Percentiles rank a stretch among this genome's conserved stretches.
These are phyloP conservation scores for Panellus pusillus DNA, from an alignment of 768 basidiomycete species.

Conservation along the genomic window DNA sequence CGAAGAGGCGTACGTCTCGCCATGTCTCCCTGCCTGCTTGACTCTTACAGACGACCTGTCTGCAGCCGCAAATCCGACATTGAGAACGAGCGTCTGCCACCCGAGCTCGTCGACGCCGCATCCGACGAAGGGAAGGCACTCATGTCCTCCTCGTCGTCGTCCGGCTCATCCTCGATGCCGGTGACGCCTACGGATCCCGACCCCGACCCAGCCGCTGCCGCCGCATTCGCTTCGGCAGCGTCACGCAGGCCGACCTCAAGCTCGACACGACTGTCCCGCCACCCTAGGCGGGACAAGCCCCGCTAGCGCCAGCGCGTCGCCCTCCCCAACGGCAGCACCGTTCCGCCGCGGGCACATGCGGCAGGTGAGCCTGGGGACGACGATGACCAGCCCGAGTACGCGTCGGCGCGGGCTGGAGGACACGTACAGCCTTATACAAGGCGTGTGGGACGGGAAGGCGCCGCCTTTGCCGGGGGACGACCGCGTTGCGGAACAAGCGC, in stretches of 20 bases:
- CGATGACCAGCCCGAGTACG: slow-evolving; percentile 92
- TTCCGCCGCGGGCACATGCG: slow-evolving; percentile 75
- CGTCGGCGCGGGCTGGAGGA: slow-evolving; percentile 90
- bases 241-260: slow-evolving; percentile 23
- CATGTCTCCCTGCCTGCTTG: neutral
- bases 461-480: slow-evolving; percentile 29
- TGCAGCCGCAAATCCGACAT: slow-evolving; percentile 93
- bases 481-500: slow-evolving; percentile 31
- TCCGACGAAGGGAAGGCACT: slow-evolving; percentile 72
- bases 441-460: slow-evolving; percentile 78
- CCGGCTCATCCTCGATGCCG: slow-evolving; percentile 44
- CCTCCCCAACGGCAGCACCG: slow-evolving; percentile 42
- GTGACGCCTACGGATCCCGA: slow-evolving; percentile 55
- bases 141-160: slow-evolving; percentile 36
- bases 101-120: slow-evolving; percentile 85
- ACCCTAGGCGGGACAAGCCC: slow-evolving; percentile 9
- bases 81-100: slow-evolving; percentile 97
- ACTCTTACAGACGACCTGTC: neutral
- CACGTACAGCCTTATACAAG: slow-evolving; percentile 93
- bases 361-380: slow-evolving; percentile 88
- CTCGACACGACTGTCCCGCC: slow-evolving; percentile 10
- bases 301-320: neutral
- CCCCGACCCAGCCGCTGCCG: slow-evolving; percentile 27
- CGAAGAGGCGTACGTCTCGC: slow-evolving; percentile 83
- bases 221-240: slow-evolving; percentile 30